phyloP scores from a whole-genome alignment of 768 basidiomycete genomes.

The Lactifluus rugatus region DNA sequence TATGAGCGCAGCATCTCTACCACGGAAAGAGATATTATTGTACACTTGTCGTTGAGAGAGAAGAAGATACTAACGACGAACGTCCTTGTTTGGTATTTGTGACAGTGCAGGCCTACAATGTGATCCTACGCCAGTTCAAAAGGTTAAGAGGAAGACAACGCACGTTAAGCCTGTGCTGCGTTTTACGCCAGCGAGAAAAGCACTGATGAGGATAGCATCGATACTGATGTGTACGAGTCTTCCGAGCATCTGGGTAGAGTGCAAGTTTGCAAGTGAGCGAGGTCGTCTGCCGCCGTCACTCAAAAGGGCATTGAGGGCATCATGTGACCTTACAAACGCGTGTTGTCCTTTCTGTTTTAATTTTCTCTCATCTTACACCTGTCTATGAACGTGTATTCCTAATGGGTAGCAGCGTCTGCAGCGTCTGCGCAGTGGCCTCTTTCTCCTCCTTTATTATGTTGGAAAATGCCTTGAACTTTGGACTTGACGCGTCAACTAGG shows the following conservation, averaged over 20 bases:
- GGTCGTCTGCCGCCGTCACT: no score
- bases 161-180: conserved; percentile 83
- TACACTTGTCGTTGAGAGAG: not conserved
- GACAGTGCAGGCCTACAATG: conserved; percentile 56
- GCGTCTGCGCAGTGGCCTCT: conserved; percentile 39
- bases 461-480: conserved; percentile 66
- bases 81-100: conserved; percentile 79
- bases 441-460: conserved; percentile 71
- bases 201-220: conserved; percentile 70
- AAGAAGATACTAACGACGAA: conserved; percentile 54
- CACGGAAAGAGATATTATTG: not conserved
- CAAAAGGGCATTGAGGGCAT: no score
- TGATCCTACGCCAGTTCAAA: not conserved
- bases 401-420: conserved; percentile 27
- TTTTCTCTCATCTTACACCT: no score
- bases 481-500: conserved; percentile 48
- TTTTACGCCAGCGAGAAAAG: conserved; percentile 76
- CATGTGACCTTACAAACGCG: not conserved
- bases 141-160: conserved; percentile 23
- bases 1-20: conserved; percentile 66
- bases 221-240: conserved; percentile 62
- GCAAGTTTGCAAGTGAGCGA: no score
- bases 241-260: conserved; percentile 41
- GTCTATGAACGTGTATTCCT: not conserved
- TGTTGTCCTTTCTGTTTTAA: not conserved